Evolutionary conservation across 1,284 basidiomycete genomes (phyloP), one percentile per base, ranked within the genome.

Genomic region (Leccinum pachyderme): DNA sequence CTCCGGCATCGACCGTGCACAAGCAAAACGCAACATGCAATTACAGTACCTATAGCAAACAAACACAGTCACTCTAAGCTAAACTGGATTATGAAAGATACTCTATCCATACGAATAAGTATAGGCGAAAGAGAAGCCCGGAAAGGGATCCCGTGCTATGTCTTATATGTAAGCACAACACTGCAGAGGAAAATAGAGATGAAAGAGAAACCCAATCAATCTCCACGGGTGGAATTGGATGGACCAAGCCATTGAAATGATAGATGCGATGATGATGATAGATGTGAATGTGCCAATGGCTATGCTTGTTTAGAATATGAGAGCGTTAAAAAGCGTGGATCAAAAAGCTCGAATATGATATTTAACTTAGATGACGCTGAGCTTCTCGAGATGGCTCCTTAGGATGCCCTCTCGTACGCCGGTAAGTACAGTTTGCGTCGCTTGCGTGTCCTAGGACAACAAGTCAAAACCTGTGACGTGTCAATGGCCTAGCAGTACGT

Each of bases 391-490:
- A 31, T 69, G 68, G 27, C 44, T 8, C 7, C 63, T 58, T 15
- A 69, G 49, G 11, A 69, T 72, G 2, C 67, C 70, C 28, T 69
- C 70, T 13, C 65, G 67, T 7, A 69, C 67, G 52, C 75, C 76
- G 8, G 70, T 65, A 4, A 82, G 69, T 2, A 81, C 78, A 1
- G 70, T 67, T 9, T 76, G 73, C 1, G 78, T 82, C 0, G 80
- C 75, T 49, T 73, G 69, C 8, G 77, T 80, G 60, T 82, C 80
- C 80, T 82, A 57, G n/a, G 33, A 25, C 18, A 41, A 29, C 12
- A 28, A 8, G 22, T 51, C 22, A 46, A 46, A 33, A 37, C 3
- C 24, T 25, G 27, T 22, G 41, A 5, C 27, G 51, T 32, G n/a
- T 28, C 5, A 13, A 47, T 15, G 2, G 25, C 41, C 22, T 7